Percentiles rank a stretch among this genome's conserved stretches.
These are phyloP conservation scores for Epichloe bromicola DNA, from an alignment of 2,329 filamentous ascomycete genomes.

Conservation along the genomic window DNA sequence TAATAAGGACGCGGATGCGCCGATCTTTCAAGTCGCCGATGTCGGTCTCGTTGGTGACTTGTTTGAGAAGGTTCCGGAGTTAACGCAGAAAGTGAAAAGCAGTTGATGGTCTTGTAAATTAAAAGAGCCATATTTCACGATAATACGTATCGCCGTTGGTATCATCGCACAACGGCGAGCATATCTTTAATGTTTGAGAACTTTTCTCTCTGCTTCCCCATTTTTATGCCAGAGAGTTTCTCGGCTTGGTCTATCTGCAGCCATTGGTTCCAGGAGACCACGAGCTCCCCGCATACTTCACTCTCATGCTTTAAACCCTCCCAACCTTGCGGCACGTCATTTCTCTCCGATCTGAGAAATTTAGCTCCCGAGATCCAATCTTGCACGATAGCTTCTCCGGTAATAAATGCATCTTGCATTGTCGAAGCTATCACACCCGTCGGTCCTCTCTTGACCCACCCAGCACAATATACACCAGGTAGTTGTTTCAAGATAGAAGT, in stretches of 20 bases:
- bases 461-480: conserved; percentile 78
- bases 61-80: conserved; percentile 88
- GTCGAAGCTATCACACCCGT: conserved; percentile 94
- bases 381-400: conserved; percentile 67
- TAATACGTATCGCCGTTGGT: background rate
- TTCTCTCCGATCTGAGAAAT: conserved; percentile 22
- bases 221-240: conserved; percentile 46
- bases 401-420: conserved; percentile 87
- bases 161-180: conserved; percentile 35
- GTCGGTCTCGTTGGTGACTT: conserved; percentile 91
- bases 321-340: conserved; percentile 46
- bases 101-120: conserved; percentile 12
- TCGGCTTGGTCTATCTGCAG: conserved; percentile 68
- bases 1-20: conserved; percentile 94
- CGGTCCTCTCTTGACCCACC: conserved; percentile 91
- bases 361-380: conserved; percentile 49
- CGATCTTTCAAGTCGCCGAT: conserved; percentile 96
- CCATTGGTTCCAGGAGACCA: conserved; percentile 80
- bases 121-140: background rate
- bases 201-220: conserved; percentile 69
- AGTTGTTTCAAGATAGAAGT: conserved; percentile 25
- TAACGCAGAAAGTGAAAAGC: conserved; percentile 85
- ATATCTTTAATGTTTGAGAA: conserved; percentile 45
- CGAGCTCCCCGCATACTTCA: conserved; percentile 37
- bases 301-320: conserved; percentile 55